Evolutionary conservation across 2,329 filamentous ascomycete genomes (phyloP).

Genomic region (Monilinia aucupariae): DNA sequence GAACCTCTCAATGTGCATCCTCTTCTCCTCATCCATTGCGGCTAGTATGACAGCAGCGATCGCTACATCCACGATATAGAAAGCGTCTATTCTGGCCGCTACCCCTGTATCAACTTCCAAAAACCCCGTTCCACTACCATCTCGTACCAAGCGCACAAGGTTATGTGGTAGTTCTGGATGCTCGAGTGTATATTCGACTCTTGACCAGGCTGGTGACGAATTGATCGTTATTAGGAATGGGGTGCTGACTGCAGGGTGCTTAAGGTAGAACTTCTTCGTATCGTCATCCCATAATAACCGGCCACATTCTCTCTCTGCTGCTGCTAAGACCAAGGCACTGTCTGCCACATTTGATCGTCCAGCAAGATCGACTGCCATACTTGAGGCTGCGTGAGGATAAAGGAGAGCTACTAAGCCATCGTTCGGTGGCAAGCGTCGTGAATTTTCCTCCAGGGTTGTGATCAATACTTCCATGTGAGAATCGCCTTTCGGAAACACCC

Average conservation of each 20-base stretch:
- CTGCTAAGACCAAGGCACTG: conserved; percentile 51
- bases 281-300: conserved; percentile 68
- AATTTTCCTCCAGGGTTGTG: conserved; percentile 53
- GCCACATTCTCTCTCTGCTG: conserved; percentile 64
- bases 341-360: conserved; percentile 44
- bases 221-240: conserved; percentile 58
- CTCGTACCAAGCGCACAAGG: conserved; percentile 54
- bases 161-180: conserved; percentile 57
- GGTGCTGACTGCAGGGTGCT: conserved; percentile 56
- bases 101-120: conserved; percentile 56
- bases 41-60: conserved; percentile 56
- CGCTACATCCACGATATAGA: conserved; percentile 58
- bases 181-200: conserved; percentile 60
- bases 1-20: conserved; percentile 48
- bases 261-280: conserved; percentile 53
- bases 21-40: conserved; percentile 51
- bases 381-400: conserved; percentile 60
- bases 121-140: conserved; percentile 54
- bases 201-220: conserved; percentile 53
- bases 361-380: conserved; percentile 51
- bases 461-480: conserved; percentile 44
- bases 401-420: conserved; percentile 63
- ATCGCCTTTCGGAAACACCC: conserved; percentile 26
- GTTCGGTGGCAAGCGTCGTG: conserved; percentile 48
- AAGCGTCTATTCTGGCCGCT: conserved; percentile 53